Conservation (phyloP, 345 rosid genomes). For the Gossypium stocksii region DNA sequence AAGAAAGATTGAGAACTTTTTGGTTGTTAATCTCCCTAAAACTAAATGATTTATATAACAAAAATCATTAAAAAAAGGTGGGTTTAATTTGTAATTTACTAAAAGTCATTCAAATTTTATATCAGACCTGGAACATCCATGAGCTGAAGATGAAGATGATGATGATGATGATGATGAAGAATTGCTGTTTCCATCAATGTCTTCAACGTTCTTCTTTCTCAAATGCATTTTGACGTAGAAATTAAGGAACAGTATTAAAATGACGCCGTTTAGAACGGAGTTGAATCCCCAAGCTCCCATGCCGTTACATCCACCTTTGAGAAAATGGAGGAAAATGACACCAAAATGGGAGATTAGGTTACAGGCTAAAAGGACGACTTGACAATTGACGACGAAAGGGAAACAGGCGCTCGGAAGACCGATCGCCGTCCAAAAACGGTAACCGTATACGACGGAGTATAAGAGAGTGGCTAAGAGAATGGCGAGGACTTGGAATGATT, state of each 20-base stretch:
- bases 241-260: slow-evolving; percentile 53
- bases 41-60: background rate
- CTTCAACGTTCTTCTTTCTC: slow-evolving; percentile 1
- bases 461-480: slow-evolving; percentile 58
- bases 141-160: background rate
- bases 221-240: slow-evolving; percentile 50
- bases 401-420: slow-evolving; percentile 72
- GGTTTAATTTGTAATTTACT: background rate
- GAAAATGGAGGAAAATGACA: slow-evolving; percentile 60
- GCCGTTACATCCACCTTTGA: slow-evolving; percentile 90
- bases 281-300: slow-evolving; percentile 87
- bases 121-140: background rate
- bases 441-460: slow-evolving; percentile 77
- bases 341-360: slow-evolving; percentile 74
- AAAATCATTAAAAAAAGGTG: background rate
- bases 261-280: slow-evolving; percentile 64
- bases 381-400: slow-evolving; percentile 67
- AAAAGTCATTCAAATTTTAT: slow-evolving; percentile 6
- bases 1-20: background rate
- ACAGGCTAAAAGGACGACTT: slow-evolving; percentile 53
- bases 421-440: slow-evolving; percentile 87
- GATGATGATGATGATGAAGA: slow-evolving; percentile 13
- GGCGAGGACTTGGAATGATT: slow-evolving; percentile 79
- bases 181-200: background rate
- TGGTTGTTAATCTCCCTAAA: background rate